Evolutionary conservation across 257 asterid species (phyloP).

Genomic region (Knoxia roxburghii): DNA sequence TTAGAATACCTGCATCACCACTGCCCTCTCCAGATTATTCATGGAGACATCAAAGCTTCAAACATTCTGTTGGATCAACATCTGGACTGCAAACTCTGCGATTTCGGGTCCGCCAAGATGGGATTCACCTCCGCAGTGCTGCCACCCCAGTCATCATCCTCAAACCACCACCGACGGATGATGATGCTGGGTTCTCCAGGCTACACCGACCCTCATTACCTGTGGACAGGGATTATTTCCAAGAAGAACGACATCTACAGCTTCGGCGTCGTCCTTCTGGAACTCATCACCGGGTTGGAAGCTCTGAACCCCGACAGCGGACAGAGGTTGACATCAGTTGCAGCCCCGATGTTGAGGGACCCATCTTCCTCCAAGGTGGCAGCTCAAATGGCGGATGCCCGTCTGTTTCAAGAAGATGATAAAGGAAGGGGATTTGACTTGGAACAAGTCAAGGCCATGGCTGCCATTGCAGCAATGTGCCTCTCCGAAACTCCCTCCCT

Average conservation of each 20-base stretch:
- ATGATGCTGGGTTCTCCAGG: slow-evolving; percentile 70
- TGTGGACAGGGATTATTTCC: slow-evolving; percentile 59
- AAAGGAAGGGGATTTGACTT: slow-evolving; percentile 30
- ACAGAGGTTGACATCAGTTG: slow-evolving; percentile 38
- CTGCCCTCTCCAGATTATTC: slow-evolving; percentile 50
- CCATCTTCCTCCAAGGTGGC: slow-evolving; percentile 32
- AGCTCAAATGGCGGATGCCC: slow-evolving; percentile 51
- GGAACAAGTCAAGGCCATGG: slow-evolving; percentile 51
- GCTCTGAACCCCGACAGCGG: slow-evolving; percentile 38
- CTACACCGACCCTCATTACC: slow-evolving; percentile 64
- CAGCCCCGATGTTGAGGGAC: slow-evolving; percentile 35
- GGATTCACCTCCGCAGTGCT: slow-evolving; percentile 48
- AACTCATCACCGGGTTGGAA: slow-evolving; percentile 60
- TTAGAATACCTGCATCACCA: slow-evolving; percentile 53
- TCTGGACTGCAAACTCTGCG: slow-evolving; percentile 67
- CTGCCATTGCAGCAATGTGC: slow-evolving; percentile 41
- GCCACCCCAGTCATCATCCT: slow-evolving; percentile 27
- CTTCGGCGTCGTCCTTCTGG: slow-evolving; percentile 55
- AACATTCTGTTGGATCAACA: slow-evolving; percentile 48
- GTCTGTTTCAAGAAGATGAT: slow-evolving; percentile 23
- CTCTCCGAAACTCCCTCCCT: slow-evolving; percentile 36
- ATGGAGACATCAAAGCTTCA: slow-evolving; percentile 67
- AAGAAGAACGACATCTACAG: slow-evolving; percentile 63
- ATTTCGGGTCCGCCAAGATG: slow-evolving; percentile 65
- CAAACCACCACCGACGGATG: slow-evolving; percentile 7